Evolutionary conservation across 768 basidiomycete species (phyloP), one percentile per base, ranked within the genome.

Genomic region (Russula abietina): DNA sequence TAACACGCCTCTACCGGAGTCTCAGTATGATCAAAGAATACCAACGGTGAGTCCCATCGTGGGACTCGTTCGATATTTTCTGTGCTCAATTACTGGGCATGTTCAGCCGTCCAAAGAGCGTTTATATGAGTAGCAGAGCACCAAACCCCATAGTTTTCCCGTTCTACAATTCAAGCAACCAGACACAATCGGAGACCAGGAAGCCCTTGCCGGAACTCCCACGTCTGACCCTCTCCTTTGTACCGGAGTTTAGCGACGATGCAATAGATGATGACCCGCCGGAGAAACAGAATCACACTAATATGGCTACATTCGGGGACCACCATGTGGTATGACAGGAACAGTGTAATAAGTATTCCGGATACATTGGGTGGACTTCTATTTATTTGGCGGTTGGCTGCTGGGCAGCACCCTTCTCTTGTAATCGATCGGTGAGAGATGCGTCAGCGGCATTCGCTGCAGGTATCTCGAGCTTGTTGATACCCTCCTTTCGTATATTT

Each of bases 371-470:
- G 52, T 24, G n/a, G 17, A 41, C 57, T 17, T 43, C 12, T 9
- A 24, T 30, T 59, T 68, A 81, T 32, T 79, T 74, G 4, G 87
- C 88, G 17, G 85, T 87, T 12, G 85, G 86, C 71, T 86, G 86
- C 65, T 80, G 80, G 10, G 80, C 82, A 10, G 77, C 82, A 6
- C 76, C 72, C 71, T 82, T 85, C 73, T 88, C 80, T 43, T 77
- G 71, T 16, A 85, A 72, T 60, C 80, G 79, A 67, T 90, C 86
- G 14, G 84, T 76, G 11, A 91, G 67, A 11, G 82, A 73, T 0
- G 89, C 86, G 66, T 94, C 92, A 0, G 88, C 83, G 0, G 89
- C 87, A 68, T 90, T 82, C 4, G 86, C 86, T n/a, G 92, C 89
- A 0, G 87, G 88, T 17, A 95, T 82, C 69, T 85, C 87, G 54